Conservation (phyloP, 2,329 filamentous ascomycete species). For the Huntiella bhutanensis region DNA sequence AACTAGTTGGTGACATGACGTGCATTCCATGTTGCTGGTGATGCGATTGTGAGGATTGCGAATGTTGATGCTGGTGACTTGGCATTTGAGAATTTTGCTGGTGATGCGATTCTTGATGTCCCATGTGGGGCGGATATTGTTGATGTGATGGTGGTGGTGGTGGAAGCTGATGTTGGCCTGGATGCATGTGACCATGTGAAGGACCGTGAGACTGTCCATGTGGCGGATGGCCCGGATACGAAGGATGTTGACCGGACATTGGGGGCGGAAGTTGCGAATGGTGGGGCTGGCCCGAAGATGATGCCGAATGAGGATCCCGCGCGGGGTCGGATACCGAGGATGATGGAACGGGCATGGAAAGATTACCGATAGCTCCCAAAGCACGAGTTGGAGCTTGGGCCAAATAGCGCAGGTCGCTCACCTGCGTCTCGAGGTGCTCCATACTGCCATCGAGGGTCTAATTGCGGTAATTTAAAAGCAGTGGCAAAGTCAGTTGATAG, state of each 20-base stretch:
- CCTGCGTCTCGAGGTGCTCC: constrained; percentile 36
- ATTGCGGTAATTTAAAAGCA: too few species aligned
- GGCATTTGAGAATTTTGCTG: not conserved
- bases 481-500: not conserved
- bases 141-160: constrained; percentile 1
- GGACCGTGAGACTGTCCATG: not conserved
- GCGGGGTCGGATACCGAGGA: constrained; percentile 28
- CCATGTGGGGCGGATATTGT: not conserved
- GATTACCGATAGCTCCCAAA: constrained; percentile 15
- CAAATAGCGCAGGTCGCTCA: constrained; percentile 34
- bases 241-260: constrained; percentile 2
- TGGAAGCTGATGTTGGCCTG: not conserved
- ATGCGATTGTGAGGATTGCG: not conserved
- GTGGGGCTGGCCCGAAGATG: constrained; percentile 12
- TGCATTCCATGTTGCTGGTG: constrained; percentile 1
- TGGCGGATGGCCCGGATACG: constrained; percentile 1
- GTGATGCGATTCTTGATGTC: constrained; percentile 2
- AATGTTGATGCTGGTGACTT: not conserved
- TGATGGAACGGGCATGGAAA: constrained; percentile 17
- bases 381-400: constrained; percentile 21
- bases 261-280: constrained; percentile 17
- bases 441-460: constrained; percentile 18
- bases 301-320: constrained; percentile 20
- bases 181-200: constrained; percentile 3
- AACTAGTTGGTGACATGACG: not conserved